Evolutionary conservation across 2,329 filamentous ascomycete genomes (phyloP), one percentile per base, ranked within the genome.

Genomic region (Boeremia exigua): DNA sequence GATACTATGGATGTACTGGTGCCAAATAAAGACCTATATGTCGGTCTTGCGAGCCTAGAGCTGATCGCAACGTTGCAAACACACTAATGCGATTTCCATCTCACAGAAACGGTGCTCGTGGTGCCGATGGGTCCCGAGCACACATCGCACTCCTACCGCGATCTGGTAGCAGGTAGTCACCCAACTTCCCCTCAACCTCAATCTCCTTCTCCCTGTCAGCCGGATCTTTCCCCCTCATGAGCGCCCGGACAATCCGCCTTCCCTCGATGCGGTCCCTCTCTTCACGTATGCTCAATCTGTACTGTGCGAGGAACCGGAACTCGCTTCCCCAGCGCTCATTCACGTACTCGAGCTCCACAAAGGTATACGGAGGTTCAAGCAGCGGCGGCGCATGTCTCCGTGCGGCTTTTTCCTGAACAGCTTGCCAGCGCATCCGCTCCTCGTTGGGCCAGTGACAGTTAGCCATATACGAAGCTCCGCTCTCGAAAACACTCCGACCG

Each of bases 381-480:
- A 7, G 34, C 6, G 27, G 48, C 14, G 48, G 25, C 14, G 29
- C 33, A 23, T 23, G 27, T 10, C 32, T 12, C 2, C 1, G 25
- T 4, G 9, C 6, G 7, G 23, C 9, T 37, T 43, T 8, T 5
- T 11, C 27, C 10, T 43, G 40, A 2, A 3, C 23, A 10, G 36
- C 23, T 5, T 36, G 49, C 49, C 49, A 53, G 19, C 49, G 30
- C n/a, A 15, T 10, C 14, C 49, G 49, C 23, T 53, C 49, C 23
- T 29, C 23, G 25, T 42, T 15, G 5, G 30, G 29, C 49, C 49
- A 53, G 23, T 40, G 29, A 3, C 23, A 39, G 12, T 42, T 47
- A 14, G 32, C 37, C 4, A 32, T 10, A 23, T 34, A 46, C 10
- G 11, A 14, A 2, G 19, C 19, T 6, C 36, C 40, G 2, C 23